A percentile compares a stretch with the other conserved stretches of the same genome.
These are phyloP conservation scores for Camellia lanceoleosa DNA, from an alignment of 148 eudicot species.

Conservation along the genomic window DNA sequence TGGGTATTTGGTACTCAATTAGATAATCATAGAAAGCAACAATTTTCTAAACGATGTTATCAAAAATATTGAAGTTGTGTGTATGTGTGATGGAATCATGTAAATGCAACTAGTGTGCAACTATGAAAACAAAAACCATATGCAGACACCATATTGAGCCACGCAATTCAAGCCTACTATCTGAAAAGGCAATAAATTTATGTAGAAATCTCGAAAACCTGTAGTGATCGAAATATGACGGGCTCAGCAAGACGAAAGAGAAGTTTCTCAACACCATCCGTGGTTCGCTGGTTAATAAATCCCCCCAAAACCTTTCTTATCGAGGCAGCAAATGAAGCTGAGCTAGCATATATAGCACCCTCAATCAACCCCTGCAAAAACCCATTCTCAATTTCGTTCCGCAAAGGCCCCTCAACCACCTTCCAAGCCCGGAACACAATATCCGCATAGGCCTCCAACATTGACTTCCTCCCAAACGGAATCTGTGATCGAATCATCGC, in stretches of 20 bases:
- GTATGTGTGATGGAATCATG: background rate
- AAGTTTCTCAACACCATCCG: slow-evolving; percentile 80
- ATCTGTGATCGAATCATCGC: slow-evolving; percentile 85
- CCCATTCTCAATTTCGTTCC: slow-evolving; percentile 70
- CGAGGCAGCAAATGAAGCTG: slow-evolving; percentile 57
- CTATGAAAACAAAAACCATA: background rate
- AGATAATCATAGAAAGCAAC: background rate
- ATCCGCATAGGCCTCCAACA: slow-evolving; percentile 81
- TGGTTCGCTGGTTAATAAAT: slow-evolving; percentile 66
- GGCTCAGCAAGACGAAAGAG: slow-evolving; percentile 89
- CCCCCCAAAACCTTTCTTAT: slow-evolving; percentile 75
- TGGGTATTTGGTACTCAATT: background rate
- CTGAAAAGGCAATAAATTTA: background rate
- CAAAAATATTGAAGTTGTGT: background rate
- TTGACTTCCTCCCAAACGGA: slow-evolving; percentile 74
- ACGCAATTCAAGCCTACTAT: background rate
- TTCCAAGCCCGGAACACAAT: slow-evolving; percentile 88
- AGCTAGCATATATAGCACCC: slow-evolving; percentile 57
- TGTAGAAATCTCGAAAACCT: slow-evolving; percentile 41
- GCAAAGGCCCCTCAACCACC: slow-evolving; percentile 47
- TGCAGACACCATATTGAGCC: background rate
- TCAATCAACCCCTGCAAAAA: slow-evolving; percentile 81
- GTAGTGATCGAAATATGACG: slow-evolving; percentile 76
- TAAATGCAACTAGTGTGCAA: background rate
- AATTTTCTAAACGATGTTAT: background rate